Evolutionary conservation across 2,329 filamentous ascomycete genomes (phyloP).

Genomic region (Ceratocystis cubensis): DNA sequence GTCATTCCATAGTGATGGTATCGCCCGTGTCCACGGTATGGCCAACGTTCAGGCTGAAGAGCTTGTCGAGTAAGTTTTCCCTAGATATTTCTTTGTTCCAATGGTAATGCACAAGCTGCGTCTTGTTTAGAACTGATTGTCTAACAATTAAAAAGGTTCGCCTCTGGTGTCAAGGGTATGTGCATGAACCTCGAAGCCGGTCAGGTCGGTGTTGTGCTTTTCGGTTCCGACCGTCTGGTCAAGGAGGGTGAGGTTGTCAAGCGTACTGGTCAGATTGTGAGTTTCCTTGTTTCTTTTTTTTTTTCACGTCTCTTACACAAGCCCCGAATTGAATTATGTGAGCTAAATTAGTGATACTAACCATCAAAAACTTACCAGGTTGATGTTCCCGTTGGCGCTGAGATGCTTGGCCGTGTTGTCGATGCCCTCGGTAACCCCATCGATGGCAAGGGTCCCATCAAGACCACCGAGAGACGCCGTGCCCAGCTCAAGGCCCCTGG

Average conservation of each 20-base stretch:
- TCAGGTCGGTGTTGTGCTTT: slow-evolving; percentile 99
- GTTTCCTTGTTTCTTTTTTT: slow-evolving; percentile 29
- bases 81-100: background rate
- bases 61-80: slow-evolving; percentile 86
- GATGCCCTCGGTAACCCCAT: slow-evolving; percentile 99
- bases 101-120: background rate
- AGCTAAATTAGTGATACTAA: background rate
- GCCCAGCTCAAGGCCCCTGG: slow-evolving; percentile 97
- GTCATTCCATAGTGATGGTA: slow-evolving; percentile 71
- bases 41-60: slow-evolving; percentile 99
- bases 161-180: slow-evolving; percentile 99
- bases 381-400: slow-evolving; percentile 85
- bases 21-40: slow-evolving; percentile 99
- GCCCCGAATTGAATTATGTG: too few species aligned
- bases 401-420: slow-evolving; percentile 93
- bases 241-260: slow-evolving; percentile 99
- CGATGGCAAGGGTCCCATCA: slow-evolving; percentile 96
- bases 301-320: too few species aligned
- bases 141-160: slow-evolving; percentile 54
- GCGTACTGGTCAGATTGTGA: slow-evolving; percentile 98
- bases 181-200: slow-evolving; percentile 99
- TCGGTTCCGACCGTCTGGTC: slow-evolving; percentile 99
- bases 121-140: background rate
- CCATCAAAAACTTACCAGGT: slow-evolving; percentile 46
- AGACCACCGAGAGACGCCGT: slow-evolving; percentile 83